A percentile compares a stretch with the other conserved stretches of the same genome.
Evolutionary conservation across 768 basidiomycete species (phyloP).

Genomic region (Termitomyces sp.): DNA sequence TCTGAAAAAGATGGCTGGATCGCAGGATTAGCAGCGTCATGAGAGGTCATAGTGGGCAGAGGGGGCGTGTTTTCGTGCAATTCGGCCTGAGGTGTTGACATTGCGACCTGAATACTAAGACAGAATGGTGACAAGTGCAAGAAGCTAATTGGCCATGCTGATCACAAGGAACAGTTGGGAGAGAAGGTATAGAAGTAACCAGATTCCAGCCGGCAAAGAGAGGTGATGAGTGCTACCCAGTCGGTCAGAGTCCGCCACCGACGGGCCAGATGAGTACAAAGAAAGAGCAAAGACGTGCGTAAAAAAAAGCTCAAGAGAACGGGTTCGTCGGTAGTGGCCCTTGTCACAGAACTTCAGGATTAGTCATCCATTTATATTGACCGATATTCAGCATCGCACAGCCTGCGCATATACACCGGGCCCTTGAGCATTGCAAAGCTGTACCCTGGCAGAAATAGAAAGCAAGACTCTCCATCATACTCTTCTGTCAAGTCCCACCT

Average conservation of each 20-base stretch:
- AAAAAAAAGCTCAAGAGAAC: not conserved
- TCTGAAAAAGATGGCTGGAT: conserved; percentile 8
- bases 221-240: conserved; percentile 3
- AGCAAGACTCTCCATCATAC: not conserved
- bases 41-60: conserved; percentile 10
- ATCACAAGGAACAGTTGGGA: conserved; percentile 5
- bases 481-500: not conserved
- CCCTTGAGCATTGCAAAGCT: not conserved
- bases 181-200: conserved; percentile 11
- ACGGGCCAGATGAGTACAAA: conserved; percentile 3
- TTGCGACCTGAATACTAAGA: conserved; percentile 11
- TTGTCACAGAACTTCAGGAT: not conserved
- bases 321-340: conserved; percentile 7
- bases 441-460: not conserved
- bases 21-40: conserved; percentile 2
- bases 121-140: not conserved
- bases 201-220: conserved; percentile 14
- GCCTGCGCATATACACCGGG: not conserved
- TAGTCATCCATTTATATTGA: conserved; percentile 8
- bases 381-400: conserved; percentile 6
- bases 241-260: not conserved
- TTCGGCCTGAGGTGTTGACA: conserved; percentile 15
- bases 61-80: conserved; percentile 24
- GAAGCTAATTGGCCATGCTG: conserved; percentile 16
- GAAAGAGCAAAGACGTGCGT: not conserved